These are phyloP conservation scores for Emergomyces orientalis DNA, from an alignment of 2,329 filamentous ascomycete species.

Conservation along the genomic window DNA sequence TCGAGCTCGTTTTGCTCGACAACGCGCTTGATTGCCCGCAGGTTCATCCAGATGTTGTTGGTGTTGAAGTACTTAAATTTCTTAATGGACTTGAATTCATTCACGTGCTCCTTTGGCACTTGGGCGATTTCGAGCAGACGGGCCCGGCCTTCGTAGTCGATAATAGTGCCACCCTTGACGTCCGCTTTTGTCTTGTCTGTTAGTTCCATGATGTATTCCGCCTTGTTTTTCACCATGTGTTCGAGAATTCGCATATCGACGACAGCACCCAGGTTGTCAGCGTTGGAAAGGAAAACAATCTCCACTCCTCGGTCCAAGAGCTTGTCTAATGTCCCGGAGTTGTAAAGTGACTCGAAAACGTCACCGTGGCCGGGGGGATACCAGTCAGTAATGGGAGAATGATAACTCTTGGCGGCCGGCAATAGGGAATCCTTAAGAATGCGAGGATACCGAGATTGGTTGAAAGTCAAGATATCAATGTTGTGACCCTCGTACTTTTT, in stretches of 20 bases:
- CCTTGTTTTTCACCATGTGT: conserved; percentile 96
- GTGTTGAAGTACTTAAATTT: conserved; percentile 99
- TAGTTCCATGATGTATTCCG: conserved; percentile 99
- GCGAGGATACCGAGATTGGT: conserved; percentile 97
- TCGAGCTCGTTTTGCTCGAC: conserved; percentile 97
- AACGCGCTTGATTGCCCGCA: conserved; percentile 94
- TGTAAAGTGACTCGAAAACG: conserved; percentile 99
- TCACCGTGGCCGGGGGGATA: conserved; percentile 98
- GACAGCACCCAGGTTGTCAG: conserved; percentile 95
- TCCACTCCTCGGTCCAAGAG: conserved; percentile 91
- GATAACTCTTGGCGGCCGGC: conserved; percentile 79
- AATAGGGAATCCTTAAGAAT: conserved; percentile 97
- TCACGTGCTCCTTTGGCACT: conserved; percentile 98
- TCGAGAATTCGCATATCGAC: conserved; percentile 97
- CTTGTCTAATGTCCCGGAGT: conserved; percentile 96
- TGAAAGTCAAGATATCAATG: conserved; percentile 99
- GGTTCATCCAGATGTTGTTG: conserved; percentile 99
- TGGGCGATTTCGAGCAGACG: conserved; percentile 97
- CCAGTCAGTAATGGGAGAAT: conserved; percentile 90
- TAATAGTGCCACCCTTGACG: conserved; percentile 99
- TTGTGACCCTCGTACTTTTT: conserved; percentile 99
- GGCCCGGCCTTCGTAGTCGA: conserved; percentile 95
- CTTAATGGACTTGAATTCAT: conserved; percentile 99
- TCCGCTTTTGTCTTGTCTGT: conserved; percentile 99
- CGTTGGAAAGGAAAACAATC: conserved; percentile 97